Evolutionary conservation across 441 rosid species (phyloP), one percentile per base, ranked within the genome.

Genomic region (Arabidopsis hybrid): DNA sequence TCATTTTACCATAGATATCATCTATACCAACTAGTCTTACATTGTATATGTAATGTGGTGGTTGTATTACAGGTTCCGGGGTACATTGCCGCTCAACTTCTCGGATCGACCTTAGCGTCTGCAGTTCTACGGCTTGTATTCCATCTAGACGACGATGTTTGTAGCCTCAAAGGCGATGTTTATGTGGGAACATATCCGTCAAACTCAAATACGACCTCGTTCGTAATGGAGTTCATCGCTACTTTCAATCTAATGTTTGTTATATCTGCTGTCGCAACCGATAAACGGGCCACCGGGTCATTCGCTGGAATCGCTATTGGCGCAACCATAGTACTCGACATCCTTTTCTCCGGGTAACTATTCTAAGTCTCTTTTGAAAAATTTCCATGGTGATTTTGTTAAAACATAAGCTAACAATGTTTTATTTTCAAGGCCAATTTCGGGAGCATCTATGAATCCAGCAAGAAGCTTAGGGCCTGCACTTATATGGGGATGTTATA

Each of bases 381-480:
- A 2, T 13, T 4, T 55, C 4, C 9, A 26, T 21, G 2, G 5
- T 11, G 5, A 2, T 32, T 18, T 13, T 6, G 17, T 26, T 8
- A 34, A 43, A 35, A 43, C 6, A 10, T 68, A 35, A 4, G n/a
- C 35, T 32, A 11, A 17, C 5, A 42, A 8, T 61, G 29, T n/a
- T 58, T 29, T 47, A 21, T 21, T 46, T 57, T 2, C 21, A 5
- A 82, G 87, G 76, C 82, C 82, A 2, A 73, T 84, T 9, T 78
- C 86, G 6, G 87, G 86, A 64, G 86, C 87, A 57, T 86, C 87
- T 9, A 80, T 86, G 86, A 84, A 86, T 81, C 86, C 89, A 0
- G 86, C 74, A 14, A 76, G 85, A 55, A 76, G 81, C 47, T 57
- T 82, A 51, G 85, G 82, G 4, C 77, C 85, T 36, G 83, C 84